Base-by-base conservation (phyloP, 257 asterid species). In the Gentiana macrophylla region DNA sequence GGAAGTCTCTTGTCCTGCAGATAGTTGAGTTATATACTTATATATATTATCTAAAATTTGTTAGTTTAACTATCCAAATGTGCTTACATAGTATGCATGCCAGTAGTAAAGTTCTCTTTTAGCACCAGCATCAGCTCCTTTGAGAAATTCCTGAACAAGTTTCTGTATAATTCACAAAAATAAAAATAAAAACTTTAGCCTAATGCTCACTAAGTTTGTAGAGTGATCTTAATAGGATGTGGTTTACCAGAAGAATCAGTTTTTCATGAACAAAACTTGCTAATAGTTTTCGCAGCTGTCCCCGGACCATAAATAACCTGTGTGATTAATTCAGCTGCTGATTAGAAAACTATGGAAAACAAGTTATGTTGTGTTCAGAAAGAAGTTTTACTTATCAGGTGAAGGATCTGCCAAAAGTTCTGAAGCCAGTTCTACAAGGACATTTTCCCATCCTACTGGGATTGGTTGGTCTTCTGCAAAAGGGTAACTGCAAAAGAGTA, bases 1-100 rank as follows among this genome's bases (percentile, higher is more conserved):
- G 96, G 92, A 52, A 87, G 82, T 71, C 89, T 78, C 77, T 87
- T 87, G 63, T 84, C 96, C 96, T 87, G 82, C 81, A 78, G 57
- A 71, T 55, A 5, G 49, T 62, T 11, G 50, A 9, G 50, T 70
- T 35, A 63, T 32, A 24, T 24, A 24, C 24, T 24, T 24, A 24
- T 24, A 24, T 56, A 53, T 49, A 58, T 57, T 8, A 49, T 38
- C 37, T 50, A 56, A 2, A 52, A 6, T 15, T 24, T 35, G 2
- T 50, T 12, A 32, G 37, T 34, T 35, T 11, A 34, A 53, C 34
- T 33, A 34, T 32, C 33, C 52, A 13, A 36, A 48, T 44, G 35
- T 62, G 69, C 96, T 84, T 81, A 87, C 94, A 70, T 87, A 87
- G 66, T 87, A 87, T 15, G 92, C 89, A 62, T 87, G 75, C 96